Percentiles rank a stretch among this genome's conserved stretches.
Evolutionary conservation across 2,329 filamentous ascomycete species (phyloP).

Genomic region (Raffaelea arxii): DNA sequence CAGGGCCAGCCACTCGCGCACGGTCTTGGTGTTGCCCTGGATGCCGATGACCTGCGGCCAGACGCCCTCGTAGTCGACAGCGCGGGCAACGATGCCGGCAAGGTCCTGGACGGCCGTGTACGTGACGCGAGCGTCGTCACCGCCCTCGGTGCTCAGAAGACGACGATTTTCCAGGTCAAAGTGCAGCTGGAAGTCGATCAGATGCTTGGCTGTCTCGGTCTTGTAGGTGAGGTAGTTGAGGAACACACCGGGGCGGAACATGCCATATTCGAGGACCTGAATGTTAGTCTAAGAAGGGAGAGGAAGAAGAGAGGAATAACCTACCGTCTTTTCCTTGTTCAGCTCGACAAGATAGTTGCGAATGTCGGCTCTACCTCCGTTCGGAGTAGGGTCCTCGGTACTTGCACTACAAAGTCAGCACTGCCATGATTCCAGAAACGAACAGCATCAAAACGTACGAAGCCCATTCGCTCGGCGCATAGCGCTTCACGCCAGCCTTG

Average conservation of each 20-base stretch:
- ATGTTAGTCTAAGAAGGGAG: not conserved
- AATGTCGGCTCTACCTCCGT: conserved; percentile 36
- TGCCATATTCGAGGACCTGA: conserved; percentile 43
- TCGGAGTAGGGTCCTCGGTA: conserved; percentile 32
- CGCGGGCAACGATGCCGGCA: conserved; percentile 25
- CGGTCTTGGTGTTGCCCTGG: conserved; percentile 23
- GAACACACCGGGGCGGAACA: conserved; percentile 47
- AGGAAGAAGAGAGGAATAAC: not conserved
- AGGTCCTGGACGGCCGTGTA: conserved; percentile 34
- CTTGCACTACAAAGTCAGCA: not conserved
- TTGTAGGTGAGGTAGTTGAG: conserved; percentile 45
- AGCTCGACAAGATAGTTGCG: conserved; percentile 39
- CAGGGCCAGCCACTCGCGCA: conserved; percentile 28
- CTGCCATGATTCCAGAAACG: not conserved
- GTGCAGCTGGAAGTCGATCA: conserved; percentile 28
- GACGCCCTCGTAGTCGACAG: conserved; percentile 31
- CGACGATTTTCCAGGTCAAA: conserved; percentile 30
- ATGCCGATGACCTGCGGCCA: conserved; percentile 34
- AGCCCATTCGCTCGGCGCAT: conserved; percentile 50
- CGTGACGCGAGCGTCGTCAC: conserved; percentile 30
- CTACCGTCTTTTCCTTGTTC: conserved; percentile 35
- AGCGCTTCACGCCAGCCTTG: conserved; percentile 47
- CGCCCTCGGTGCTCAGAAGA: conserved; percentile 31
- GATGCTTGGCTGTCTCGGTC: conserved; percentile 32
- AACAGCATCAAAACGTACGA: conserved; percentile 19